These are phyloP conservation scores for Mycena venus DNA, from an alignment of 768 basidiomycete genomes.

Conservation along the genomic window DNA sequence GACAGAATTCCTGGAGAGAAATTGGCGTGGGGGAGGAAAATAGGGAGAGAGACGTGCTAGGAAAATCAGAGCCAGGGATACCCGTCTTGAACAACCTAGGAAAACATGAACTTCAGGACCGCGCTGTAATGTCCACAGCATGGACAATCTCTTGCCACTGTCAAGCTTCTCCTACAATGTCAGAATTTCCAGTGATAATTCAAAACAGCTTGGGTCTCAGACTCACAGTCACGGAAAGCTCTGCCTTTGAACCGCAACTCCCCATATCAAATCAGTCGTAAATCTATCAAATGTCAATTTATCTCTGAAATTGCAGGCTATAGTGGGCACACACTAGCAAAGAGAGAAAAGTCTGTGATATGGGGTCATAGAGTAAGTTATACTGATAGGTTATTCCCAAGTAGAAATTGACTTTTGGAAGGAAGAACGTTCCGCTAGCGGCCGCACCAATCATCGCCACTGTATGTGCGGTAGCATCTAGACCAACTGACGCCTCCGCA, in stretches of 20 bases:
- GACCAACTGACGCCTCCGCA: slow-evolving; percentile 38
- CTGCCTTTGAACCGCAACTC: slow-evolving; percentile 15
- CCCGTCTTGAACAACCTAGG: slow-evolving; percentile 48
- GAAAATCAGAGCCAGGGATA: slow-evolving; percentile 58
- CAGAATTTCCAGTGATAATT: background rate
- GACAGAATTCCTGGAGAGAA: background rate
- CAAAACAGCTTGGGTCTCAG: too few species aligned
- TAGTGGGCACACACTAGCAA: background rate
- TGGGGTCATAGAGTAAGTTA: background rate
- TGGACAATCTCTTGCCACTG: slow-evolving; percentile 51
- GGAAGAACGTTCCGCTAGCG: slow-evolving; percentile 60
- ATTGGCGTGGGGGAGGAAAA: background rate
- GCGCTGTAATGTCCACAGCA: background rate
- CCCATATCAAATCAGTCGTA: slow-evolving; percentile 25
- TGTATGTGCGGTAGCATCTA: slow-evolving; percentile 52
- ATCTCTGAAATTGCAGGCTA: background rate
- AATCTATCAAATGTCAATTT: background rate
- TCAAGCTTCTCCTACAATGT: slow-evolving; percentile 49
- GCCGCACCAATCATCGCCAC: slow-evolving; percentile 54
- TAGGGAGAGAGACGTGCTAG: slow-evolving; percentile 35
- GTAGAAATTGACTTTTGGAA: slow-evolving; percentile 48
- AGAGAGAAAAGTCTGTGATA: background rate
- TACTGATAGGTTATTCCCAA: background rate
- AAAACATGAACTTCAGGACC: background rate
- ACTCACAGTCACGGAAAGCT: slow-evolving; percentile 23